Conservation (phyloP, 139 green algal genomes). For the Pseudopediastrum boryanum region DNA sequence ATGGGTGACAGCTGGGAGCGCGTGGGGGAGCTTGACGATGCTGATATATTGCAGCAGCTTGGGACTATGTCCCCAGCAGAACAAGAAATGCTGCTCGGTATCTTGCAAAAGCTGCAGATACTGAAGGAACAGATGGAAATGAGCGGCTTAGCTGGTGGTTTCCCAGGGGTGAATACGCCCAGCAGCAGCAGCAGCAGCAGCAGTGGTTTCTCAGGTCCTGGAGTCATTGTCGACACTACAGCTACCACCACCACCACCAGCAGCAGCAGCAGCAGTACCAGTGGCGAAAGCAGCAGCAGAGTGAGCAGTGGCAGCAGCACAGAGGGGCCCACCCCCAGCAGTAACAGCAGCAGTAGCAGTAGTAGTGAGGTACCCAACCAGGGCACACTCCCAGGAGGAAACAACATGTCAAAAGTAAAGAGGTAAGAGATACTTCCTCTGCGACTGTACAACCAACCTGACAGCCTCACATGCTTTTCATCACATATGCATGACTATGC, state of each 20-base stretch:
- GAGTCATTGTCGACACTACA: neutral
- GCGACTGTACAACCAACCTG: neutral
- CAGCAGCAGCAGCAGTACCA: slow-evolving; percentile 1
- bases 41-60: neutral
- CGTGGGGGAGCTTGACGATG: neutral
- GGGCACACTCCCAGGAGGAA: neutral
- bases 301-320: neutral
- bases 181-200: slow-evolving; percentile 5
- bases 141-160: no score
- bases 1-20: neutral
- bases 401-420: slow-evolving; percentile 8
- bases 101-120: neutral
- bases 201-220: neutral
- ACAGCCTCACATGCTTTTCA: neutral
- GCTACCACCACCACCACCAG: neutral
- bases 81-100: neutral
- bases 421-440: slow-evolving; percentile 1
- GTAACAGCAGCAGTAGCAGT: slow-evolving; percentile 3
- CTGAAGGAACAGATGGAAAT: slow-evolving; percentile 8
- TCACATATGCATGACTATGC: neutral
- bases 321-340: slow-evolving; percentile 7
- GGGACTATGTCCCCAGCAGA: neutral
- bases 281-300: neutral
- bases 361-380: neutral
- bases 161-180: neutral